These are phyloP conservation scores for Linum trigynum DNA, from an alignment of 345 rosid genomes.

Conservation along the genomic window DNA sequence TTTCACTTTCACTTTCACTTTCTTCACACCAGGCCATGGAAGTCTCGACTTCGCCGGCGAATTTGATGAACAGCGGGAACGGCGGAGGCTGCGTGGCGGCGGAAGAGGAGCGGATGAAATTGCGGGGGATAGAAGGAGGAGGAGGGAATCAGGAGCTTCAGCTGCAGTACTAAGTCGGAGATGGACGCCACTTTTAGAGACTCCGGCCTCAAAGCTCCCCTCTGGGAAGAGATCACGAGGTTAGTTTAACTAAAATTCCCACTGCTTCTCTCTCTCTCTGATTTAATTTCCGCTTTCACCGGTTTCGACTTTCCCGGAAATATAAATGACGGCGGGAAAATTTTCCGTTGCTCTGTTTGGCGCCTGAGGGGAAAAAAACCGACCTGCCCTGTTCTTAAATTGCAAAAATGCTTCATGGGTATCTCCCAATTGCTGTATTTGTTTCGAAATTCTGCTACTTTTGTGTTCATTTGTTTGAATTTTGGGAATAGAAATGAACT, in stretches of 20 bases:
- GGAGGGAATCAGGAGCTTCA: too few species aligned
- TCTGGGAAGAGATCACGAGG: slow-evolving; percentile 28
- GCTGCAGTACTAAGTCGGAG: slow-evolving; percentile 20
- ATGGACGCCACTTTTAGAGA: slow-evolving; percentile 22
- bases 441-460: too few species aligned
- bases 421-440: too few species aligned
- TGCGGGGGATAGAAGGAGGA: slow-evolving; percentile 32
- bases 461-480: not conserved
- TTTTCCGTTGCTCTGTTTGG: too few species aligned
- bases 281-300: too few species aligned
- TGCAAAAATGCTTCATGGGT: too few species aligned
- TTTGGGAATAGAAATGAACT: not conserved
- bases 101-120: slow-evolving; percentile 18
- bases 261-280: too few species aligned
- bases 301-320: too few species aligned
- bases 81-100: slow-evolving; percentile 10
- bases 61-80: slow-evolving; percentile 5
- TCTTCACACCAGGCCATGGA: slow-evolving; percentile 35
- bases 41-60: slow-evolving; percentile 26
- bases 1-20: too few species aligned
- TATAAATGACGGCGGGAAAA: too few species aligned
- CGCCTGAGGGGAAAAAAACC: too few species aligned
- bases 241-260: slow-evolving; percentile 4
- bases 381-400: too few species aligned
- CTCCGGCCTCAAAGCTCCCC: slow-evolving; percentile 20